phyloP scores from a whole-genome alignment of 768 basidiomycete genomes.

The Phylloporus sp. region DNA sequence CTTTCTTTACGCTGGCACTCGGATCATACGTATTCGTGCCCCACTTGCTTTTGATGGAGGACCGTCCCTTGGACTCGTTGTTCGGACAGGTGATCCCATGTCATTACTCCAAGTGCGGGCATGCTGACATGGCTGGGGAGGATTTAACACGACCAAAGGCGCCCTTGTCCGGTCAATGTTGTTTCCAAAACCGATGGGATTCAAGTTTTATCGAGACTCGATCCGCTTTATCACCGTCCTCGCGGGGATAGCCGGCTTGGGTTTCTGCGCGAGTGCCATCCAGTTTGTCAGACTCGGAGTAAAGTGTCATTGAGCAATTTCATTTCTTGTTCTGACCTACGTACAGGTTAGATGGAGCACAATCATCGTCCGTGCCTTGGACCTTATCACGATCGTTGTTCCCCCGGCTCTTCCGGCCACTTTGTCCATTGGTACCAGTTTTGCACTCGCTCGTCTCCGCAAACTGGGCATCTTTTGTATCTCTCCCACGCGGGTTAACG shows the following conservation, averaged over 20 bases:
- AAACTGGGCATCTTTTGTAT: conserved; percentile 92
- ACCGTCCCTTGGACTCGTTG: conserved; percentile 79
- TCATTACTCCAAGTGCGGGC: background rate
- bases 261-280: conserved; percentile 87
- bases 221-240: conserved; percentile 89
- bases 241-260: conserved; percentile 84
- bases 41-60: conserved; percentile 49
- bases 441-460: conserved; percentile 85
- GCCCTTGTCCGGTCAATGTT: conserved; percentile 95
- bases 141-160: conserved; percentile 97
- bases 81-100: conserved; percentile 66
- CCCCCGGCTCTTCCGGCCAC: conserved; percentile 97
- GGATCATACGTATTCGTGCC: conserved; percentile 81
- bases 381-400: conserved; percentile 95
- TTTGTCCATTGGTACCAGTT: conserved; percentile 94
- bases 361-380: conserved; percentile 87
- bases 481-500: conserved; percentile 91
- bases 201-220: conserved; percentile 96
- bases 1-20: conserved; percentile 88
- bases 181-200: conserved; percentile 97
- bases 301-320: conserved; percentile 6
- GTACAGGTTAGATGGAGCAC: conserved; percentile 81
- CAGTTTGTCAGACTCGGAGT: conserved; percentile 92
- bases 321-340: conserved; percentile 1
- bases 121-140: conserved; percentile 34